A percentile compares a stretch with the other conserved stretches of the same genome.
phyloP scores from a whole-genome alignment of 2,329 filamentous ascomycete species.

The Shiraia sp. region DNA sequence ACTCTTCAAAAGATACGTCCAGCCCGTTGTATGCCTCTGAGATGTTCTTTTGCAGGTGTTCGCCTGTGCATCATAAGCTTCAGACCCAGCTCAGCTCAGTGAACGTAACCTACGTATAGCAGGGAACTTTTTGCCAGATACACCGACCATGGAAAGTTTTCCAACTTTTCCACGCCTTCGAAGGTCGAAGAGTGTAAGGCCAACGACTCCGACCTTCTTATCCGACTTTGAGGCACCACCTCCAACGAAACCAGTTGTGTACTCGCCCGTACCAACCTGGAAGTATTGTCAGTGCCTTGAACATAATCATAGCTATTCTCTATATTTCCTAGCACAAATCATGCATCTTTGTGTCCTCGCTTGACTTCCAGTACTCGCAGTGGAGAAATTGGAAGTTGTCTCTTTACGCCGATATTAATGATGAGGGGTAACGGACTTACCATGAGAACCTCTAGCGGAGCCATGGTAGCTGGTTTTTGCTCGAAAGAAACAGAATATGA shows the following conservation, averaged over 20 bases:
- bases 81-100: not conserved
- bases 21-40: slow-evolving; percentile 83
- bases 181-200: slow-evolving; percentile 85
- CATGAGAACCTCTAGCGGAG: slow-evolving; percentile 56
- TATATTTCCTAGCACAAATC: slow-evolving; percentile 7
- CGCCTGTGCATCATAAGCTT: slow-evolving; percentile 55
- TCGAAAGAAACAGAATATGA: not conserved
- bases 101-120: slow-evolving; percentile 71
- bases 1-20: slow-evolving; percentile 84
- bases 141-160: slow-evolving; percentile 85
- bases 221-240: slow-evolving; percentile 82
- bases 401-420: not conserved
- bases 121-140: slow-evolving; percentile 86
- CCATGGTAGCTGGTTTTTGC: slow-evolving; percentile 43
- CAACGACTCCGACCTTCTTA: slow-evolving; percentile 95
- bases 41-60: slow-evolving; percentile 88
- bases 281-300: slow-evolving; percentile 11
- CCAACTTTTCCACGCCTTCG: slow-evolving; percentile 86
- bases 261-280: slow-evolving; percentile 87
- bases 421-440: slow-evolving; percentile 29
- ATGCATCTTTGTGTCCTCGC: slow-evolving; percentile 4
- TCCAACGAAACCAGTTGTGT: slow-evolving; percentile 93
- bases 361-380: slow-evolving; percentile 9
- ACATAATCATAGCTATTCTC: slow-evolving; percentile 8
- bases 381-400: slow-evolving; percentile 4